Evolutionary conservation across 768 basidiomycete genomes (phyloP).

Genomic region (Termitomyces sp.): DNA sequence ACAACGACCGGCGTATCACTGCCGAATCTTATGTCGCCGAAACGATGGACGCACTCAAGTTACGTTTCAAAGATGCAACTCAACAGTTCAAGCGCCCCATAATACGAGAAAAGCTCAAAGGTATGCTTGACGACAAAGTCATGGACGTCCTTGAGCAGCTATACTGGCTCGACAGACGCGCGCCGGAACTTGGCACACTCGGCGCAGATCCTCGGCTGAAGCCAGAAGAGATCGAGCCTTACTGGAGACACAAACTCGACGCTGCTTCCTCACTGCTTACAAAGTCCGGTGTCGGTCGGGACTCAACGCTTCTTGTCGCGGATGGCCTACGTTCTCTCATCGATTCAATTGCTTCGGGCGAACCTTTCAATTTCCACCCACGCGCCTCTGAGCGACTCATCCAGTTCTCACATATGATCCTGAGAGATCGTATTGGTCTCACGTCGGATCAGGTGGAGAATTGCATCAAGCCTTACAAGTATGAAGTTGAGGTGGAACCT

Average conservation of each 20-base stretch:
- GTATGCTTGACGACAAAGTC: constrained; percentile 91
- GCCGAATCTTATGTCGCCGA: constrained; percentile 98
- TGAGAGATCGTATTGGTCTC: constrained; percentile 87
- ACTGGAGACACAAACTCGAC: constrained; percentile 96
- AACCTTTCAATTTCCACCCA: constrained; percentile 92
- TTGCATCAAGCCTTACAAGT: constrained; percentile 99
- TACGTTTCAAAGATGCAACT: constrained; percentile 81
- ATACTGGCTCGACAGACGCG: constrained; percentile 93
- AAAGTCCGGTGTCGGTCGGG: constrained; percentile 93
- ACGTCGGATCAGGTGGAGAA: constrained; percentile 99
- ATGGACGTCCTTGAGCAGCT: constrained; percentile 97
- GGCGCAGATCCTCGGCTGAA: constrained; percentile 66
- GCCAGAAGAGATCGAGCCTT: constrained; percentile 75
- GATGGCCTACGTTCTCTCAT: constrained; percentile 89
- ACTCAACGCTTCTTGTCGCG: constrained; percentile 90
- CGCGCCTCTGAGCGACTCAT: constrained; percentile 83
- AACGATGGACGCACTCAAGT: constrained; percentile 90
- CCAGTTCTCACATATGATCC: constrained; percentile 88
- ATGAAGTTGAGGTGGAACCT: constrained; percentile 92
- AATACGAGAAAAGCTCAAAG: constrained; percentile 84
- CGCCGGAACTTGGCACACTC: constrained; percentile 66
- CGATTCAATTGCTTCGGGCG: constrained; percentile 80
- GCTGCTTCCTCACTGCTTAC: constrained; percentile 91
- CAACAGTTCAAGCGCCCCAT: constrained; percentile 84
- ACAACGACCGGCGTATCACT: constrained; percentile 91